phyloP scores from a whole-genome alignment of 1,284 basidiomycete species.

The Coniferiporia weirii region DNA sequence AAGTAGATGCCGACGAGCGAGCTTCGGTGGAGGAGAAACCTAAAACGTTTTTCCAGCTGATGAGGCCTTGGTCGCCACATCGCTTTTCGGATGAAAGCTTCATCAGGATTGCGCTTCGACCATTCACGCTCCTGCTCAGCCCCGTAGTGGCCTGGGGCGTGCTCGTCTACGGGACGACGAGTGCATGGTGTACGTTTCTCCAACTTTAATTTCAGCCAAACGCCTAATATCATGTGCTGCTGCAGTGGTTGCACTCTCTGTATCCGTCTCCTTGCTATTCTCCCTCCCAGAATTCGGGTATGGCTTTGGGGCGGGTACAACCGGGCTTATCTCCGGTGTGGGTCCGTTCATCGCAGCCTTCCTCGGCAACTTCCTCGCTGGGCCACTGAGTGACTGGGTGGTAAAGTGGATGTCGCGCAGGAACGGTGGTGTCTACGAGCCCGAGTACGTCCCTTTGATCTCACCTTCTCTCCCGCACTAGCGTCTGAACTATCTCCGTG shows the following conservation, averaged over 20 bases:
- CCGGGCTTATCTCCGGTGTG: slow-evolving; percentile 19
- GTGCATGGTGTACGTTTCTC: slow-evolving; percentile 17
- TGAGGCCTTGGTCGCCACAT: slow-evolving; percentile 13
- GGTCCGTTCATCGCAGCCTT: slow-evolving; percentile 20
- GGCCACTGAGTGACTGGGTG: slow-evolving; percentile 19
- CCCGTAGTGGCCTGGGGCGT: slow-evolving; percentile 20
- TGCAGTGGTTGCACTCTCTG: slow-evolving; percentile 19
- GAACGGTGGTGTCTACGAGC: slow-evolving; percentile 19
- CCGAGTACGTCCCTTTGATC: slow-evolving; percentile 12
- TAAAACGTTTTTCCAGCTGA: slow-evolving; percentile 3
- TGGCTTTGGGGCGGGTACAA: slow-evolving; percentile 16
- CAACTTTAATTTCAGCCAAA: not conserved
- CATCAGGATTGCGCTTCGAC: slow-evolving; percentile 13
- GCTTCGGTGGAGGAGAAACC: slow-evolving; percentile 4
- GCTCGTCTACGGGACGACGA: slow-evolving; percentile 20
- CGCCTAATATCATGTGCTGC: too few species aligned
- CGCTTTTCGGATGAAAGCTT: slow-evolving; percentile 16
- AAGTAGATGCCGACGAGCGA: not conserved
- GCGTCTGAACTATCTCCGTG: not conserved
- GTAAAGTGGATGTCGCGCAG: slow-evolving; percentile 16
- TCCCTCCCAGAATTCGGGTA: slow-evolving; percentile 19
- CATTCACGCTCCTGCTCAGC: slow-evolving; percentile 17
- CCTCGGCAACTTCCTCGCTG: slow-evolving; percentile 18
- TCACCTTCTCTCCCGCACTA: not conserved
- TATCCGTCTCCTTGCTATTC: slow-evolving; percentile 20